Evolutionary conservation across 495 filamentous ascomycete genomes (phyloP).

Genomic region (Astrothelium macrocarpum): DNA sequence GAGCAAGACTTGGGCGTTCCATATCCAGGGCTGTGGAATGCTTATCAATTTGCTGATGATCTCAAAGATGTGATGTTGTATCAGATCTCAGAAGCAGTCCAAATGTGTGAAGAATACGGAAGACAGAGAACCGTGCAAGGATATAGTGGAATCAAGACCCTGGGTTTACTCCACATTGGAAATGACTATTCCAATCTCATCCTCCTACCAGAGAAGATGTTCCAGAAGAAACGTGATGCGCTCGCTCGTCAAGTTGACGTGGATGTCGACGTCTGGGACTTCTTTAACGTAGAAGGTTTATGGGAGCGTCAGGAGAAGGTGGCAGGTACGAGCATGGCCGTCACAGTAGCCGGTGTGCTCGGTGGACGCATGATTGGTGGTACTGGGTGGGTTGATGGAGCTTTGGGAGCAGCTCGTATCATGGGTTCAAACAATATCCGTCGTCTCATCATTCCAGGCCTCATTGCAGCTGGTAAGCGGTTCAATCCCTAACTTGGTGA

Average conservation of each 20-base stretch:
- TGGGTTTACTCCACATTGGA: constrained; percentile 82
- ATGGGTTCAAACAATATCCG: constrained; percentile 78
- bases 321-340: constrained; percentile 81
- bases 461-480: constrained; percentile 65
- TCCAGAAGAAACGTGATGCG: constrained; percentile 66
- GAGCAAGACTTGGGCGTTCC: constrained; percentile 66
- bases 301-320: constrained; percentile 91
- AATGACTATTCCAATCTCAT: constrained; percentile 72
- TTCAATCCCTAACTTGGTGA: neutral
- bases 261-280: constrained; percentile 80
- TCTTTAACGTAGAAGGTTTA: constrained; percentile 74
- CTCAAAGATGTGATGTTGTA: constrained; percentile 83
- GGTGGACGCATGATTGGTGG: constrained; percentile 73
- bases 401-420: constrained; percentile 65
- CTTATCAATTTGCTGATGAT: constrained; percentile 88
- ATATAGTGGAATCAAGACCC: constrained; percentile 76
- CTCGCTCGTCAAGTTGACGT: constrained; percentile 77
- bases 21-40: constrained; percentile 77
- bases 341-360: constrained; percentile 82
- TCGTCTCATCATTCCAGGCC: constrained; percentile 68
- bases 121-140: constrained; percentile 66
- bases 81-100: constrained; percentile 69
- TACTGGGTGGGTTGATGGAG: constrained; percentile 80
- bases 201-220: constrained; percentile 89
- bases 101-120: constrained; percentile 73